Conservation (phyloP, 495 filamentous ascomycete genomes). For the Aspergillus sclerotiicarbonarius region DNA sequence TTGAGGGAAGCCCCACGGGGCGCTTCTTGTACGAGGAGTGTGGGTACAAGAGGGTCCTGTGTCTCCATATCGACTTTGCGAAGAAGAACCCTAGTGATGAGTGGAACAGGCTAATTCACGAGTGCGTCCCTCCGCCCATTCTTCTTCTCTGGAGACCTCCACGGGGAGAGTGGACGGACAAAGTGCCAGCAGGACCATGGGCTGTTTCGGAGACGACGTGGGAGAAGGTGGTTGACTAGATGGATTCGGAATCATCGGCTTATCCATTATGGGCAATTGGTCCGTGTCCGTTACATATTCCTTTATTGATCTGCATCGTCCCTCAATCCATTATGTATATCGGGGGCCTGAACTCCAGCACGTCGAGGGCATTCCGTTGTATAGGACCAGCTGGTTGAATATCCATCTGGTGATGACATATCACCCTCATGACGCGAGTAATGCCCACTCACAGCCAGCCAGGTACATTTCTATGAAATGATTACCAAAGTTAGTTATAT, state of each 20-base stretch:
- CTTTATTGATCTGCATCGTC: too few species aligned
- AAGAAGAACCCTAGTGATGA: slow-evolving; percentile 27
- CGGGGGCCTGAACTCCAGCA: too few species aligned
- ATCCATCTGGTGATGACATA: too few species aligned
- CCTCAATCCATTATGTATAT: too few species aligned
- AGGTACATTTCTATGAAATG: too few species aligned
- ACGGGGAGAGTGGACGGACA: slow-evolving; percentile 27
- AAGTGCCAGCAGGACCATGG: slow-evolving; percentile 12
- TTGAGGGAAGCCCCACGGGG: slow-evolving; percentile 35
- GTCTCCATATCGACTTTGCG: slow-evolving; percentile 19
- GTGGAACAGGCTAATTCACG: slow-evolving; percentile 28
- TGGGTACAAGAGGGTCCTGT: slow-evolving; percentile 25
- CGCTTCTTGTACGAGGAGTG: slow-evolving; percentile 36
- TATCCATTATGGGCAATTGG: too few species aligned
- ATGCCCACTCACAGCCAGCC: too few species aligned
- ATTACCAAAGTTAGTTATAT: too few species aligned
- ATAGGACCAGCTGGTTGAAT: too few species aligned
- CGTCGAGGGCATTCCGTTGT: too few species aligned
- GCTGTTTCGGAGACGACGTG: slow-evolving; percentile 2
- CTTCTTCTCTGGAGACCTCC: slow-evolving; percentile 33
- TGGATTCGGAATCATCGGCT: neutral
- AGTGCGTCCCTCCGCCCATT: slow-evolving; percentile 23
- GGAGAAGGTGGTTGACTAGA: neutral
- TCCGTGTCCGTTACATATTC: too few species aligned
- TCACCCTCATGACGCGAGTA: too few species aligned